Evolutionary conservation across 305 asterid genomes (phyloP), one percentile per base, ranked within the genome.

Genomic region (Fraxinus latifolia): DNA sequence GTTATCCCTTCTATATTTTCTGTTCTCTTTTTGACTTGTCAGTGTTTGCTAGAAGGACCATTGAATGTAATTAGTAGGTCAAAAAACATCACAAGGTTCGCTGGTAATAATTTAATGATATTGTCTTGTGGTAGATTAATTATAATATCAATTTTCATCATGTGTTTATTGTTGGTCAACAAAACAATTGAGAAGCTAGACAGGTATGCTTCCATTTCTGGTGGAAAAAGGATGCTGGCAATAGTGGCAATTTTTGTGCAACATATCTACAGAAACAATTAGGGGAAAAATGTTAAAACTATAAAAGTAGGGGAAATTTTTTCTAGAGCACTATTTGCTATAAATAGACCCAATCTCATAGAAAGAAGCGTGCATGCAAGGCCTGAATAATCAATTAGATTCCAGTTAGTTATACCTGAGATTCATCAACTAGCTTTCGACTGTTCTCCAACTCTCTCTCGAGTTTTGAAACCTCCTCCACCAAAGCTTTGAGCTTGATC

Each of bases 341-440:
- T 21, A 60, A 7, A 60, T 21, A 60, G 31, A 60, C 27, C 67
- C 27, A 55, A 17, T 55, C 27, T 55, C 67, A 55, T 55, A 19
- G 31, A 60, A 60, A 60, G 31, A 21, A 1, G 67, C 4, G 25
- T 19, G 70, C 14, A 1, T 25, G 31, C 31, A 60, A 60, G 0
- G 31, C 15, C 31, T 60, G 31, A 21, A 21, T 19, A 14, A 19
- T 29, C 15, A 21, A 60, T 21, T 60, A 60, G 70, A 62, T 77
- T 71, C 27, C 74, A 78, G 80, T 74, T 27, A 34, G 85, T 55
- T 80, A 76, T 93, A 96, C 99, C 99, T 94, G 99, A 84, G 99
- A 94, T 89, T 96, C 98, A 80, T 92, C 95, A 39, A 94, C 95
- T 74, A 96, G 94, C 89, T 96, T 92, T 80, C 81, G 90, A 79